Base-by-base conservation (phyloP, 345 rosid species). In the Salix caprea region DNA sequence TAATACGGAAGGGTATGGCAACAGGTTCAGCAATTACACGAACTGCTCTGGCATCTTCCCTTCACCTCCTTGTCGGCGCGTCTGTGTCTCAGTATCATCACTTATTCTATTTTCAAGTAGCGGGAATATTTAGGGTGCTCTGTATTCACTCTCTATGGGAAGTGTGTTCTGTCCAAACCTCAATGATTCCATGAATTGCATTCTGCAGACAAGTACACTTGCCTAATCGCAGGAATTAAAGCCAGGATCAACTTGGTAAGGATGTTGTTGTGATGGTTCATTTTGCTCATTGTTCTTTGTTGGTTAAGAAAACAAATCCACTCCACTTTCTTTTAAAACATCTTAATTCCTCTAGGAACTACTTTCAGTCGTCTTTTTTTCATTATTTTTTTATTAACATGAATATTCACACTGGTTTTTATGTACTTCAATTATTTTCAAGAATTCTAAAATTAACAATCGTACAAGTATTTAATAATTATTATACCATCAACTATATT, bases 171-270 rank as follows among this genome's bases (percentile, higher is more conserved):
- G 10, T 58, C 23, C 62, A 74, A 24, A 50, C 26, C 46, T 67
- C 11, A 69, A 66, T 56, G 23, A 24, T 65, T 50, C 30, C 32
- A 58, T 40, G 60, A 66, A 62, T 78, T 74, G 28, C 68, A n/a
- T 50, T 48, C 15, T 77, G 81, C 92, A 93, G 97, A 80, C 85
- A 90, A 96, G 70, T 85, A 86, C 72, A 89, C 87, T 60, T 71
- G 62, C 24, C 74, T 86, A 70, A 87, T 93, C 36, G 90, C 94
- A 11, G 83, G 89, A 73, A 93, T 93, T 67, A 93, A 91, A 85
- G 94, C 90, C 11, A 93, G 90, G 72, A 95, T 95, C 78, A 91
- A 95, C 82, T 60, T 86, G 87, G 94, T 95, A 85, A 12, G 76
- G 13, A 13, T 67, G n/a, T 19, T 13, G 0, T 36, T 10, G 19